Evolutionary conservation across 345 rosid genomes (phyloP), one percentile per base, ranked within the genome.

Genomic region (Aethionema arabicum): DNA sequence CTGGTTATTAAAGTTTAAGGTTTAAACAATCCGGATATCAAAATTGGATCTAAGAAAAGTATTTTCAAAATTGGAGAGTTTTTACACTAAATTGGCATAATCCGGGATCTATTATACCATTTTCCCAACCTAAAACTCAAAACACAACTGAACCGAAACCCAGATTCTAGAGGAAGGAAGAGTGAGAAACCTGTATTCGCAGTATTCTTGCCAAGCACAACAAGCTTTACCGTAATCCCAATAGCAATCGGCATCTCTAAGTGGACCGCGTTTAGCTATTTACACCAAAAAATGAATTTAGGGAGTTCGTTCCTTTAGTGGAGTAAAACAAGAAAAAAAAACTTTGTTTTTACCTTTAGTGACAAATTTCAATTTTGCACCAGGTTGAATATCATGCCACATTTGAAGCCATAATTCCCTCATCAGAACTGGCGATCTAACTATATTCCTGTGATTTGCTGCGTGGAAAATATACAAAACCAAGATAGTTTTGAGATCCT

Each of bases 141-240:
- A 21, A 21, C n/a, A 21, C 27, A 21, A 21, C 1, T 21, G 27
- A 21, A 21, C 27, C 2, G 2, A 21, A 21, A 1, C 27, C 27
- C 27, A 1, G 27, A 21, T 6, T 30, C 58, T 58, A 41, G 59
- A 15, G 47, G 9, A 59, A 59, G 45, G 64, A n/a, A 57, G 12
- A 38, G 56, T 50, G 38, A 52, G 47, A 44, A 69, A 93, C 99
- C 96, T 87, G 74, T 93, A 90, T 84, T 85, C 99, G 50, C 99
- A 93, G 65, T 85, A 87, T 11, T 93, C 95, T 52, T 95, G 75
- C 96, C 88, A 87, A 21, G 99, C 97, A 70, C 99, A 93, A 39
- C 96, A 82, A 47, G 97, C 97, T 74, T 90, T 93, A 54, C 92
- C 99, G 32, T 90, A 87, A 76, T 93, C 97, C 99, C 99, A 90